Evolutionary conservation across 176 grass and related monocot genomes (phyloP).

Genomic region (Thalia dealbata): DNA sequence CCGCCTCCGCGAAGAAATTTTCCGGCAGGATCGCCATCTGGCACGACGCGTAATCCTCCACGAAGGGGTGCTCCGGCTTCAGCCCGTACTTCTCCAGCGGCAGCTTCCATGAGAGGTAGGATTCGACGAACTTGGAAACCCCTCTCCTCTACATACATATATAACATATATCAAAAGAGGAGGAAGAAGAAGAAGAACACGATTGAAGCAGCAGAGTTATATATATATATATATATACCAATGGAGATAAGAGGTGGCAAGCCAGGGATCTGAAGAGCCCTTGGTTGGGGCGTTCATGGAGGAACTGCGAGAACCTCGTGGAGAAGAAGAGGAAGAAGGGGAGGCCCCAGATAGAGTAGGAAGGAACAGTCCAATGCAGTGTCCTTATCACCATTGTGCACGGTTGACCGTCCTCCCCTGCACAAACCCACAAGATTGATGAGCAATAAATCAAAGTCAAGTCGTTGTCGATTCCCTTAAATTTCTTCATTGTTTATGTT

Average conservation of each 20-base stretch:
- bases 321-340: slow-evolving; percentile 96
- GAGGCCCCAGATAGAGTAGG: slow-evolving; percentile 93
- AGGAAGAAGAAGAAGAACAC: too few species aligned
- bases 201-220: neutral
- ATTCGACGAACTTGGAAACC: slow-evolving; percentile 93
- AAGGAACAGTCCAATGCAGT: slow-evolving; percentile 88
- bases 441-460: neutral
- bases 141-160: slow-evolving; percentile 39
- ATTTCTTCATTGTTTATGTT: neutral
- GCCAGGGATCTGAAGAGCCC: slow-evolving; percentile 51
- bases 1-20: slow-evolving; percentile 87
- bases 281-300: slow-evolving; percentile 75
- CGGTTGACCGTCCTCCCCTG: slow-evolving; percentile 56
- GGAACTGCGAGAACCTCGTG: slow-evolving; percentile 69
- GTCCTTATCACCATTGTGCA: slow-evolving; percentile 91
- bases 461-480: too few species aligned
- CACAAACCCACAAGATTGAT: neutral
- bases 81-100: slow-evolving; percentile 73
- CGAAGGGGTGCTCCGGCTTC: slow-evolving; percentile 78
- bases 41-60: slow-evolving; percentile 94
- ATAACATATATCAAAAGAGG: neutral
- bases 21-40: slow-evolving; percentile 96
- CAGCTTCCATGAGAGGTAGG: slow-evolving; percentile 83
- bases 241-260: slow-evolving; percentile 48
- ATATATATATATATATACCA: too few species aligned